Evolutionary conservation across 345 rosid species (phyloP).

Genomic region (Lepidium didymum): DNA sequence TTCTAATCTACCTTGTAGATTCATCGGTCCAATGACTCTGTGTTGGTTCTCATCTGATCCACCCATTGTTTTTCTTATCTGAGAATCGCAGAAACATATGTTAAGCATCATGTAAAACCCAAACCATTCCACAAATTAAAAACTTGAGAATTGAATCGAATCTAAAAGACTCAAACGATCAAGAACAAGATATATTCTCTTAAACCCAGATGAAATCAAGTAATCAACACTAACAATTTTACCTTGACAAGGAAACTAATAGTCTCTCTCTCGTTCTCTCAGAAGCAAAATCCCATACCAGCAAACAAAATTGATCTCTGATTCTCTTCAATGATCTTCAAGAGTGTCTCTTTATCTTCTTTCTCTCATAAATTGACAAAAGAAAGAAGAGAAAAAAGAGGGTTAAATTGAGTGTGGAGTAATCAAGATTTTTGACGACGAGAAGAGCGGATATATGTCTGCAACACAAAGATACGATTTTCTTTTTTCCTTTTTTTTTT

Average conservation of each 20-base stretch:
- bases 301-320: conserved; percentile 5
- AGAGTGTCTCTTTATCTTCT: conserved; percentile 12
- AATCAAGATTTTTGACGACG: conserved; percentile 28
- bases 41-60: conserved; percentile 77
- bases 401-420: neutral
- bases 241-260: conserved; percentile 9
- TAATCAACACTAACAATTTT: neutral
- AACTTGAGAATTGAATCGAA: conserved; percentile 5
- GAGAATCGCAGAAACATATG: neutral
- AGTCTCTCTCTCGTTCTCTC: neutral
- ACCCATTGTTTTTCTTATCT: conserved; percentile 40
- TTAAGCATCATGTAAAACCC: neutral
- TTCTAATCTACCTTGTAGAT: conserved; percentile 40
- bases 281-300: conserved; percentile 29
- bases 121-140: neutral
- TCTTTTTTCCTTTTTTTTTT: conserved; percentile 18
- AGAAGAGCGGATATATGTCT: conserved; percentile 59
- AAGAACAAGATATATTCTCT: conserved; percentile 24
- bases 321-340: neutral
- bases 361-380: neutral
- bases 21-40: conserved; percentile 50
- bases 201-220: conserved; percentile 28
- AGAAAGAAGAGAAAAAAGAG: no score
- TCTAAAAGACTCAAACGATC: conserved; percentile 16
- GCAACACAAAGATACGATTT: conserved; percentile 11